Base-by-base conservation (phyloP, 148 eudicot species). In the Chenopodium quinoa region DNA sequence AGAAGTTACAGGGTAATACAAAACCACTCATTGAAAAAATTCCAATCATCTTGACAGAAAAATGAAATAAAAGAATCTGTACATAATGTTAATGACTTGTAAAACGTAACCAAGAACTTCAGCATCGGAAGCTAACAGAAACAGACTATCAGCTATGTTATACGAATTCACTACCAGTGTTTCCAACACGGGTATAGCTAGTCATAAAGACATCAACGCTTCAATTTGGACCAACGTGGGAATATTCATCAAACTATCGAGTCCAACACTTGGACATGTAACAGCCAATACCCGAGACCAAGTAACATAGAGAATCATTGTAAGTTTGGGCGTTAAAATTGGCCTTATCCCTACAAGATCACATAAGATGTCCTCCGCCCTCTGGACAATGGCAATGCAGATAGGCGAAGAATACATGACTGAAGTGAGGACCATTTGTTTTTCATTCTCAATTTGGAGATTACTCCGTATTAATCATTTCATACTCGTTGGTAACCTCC, bases 401-500 rank as follows among this genome's bases (percentile, higher is more conserved):
- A 10, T 46, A 72, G 54, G n/a, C 9, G 56, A 40, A 73, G 31
- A 47, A 73, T 25, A 23, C 1, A 5, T 23, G 8, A 32, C 73
- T 70, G 62, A 14, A 14, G 14, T 54, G 60, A 13, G 62, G 62
- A 56, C 22, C 1, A 2, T 17, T 56, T 56, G 4, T 5, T 56
- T 56, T 13, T 17, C 4, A 4, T 56, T 56, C 7, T 56, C 60
- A 4, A 17, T 1, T 17, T 56, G 62, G 56, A 5, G 22, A 3
- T 17, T 16, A 63, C 25, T 92, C 90, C 89, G 37, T 16, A 73
- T 19, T 58, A 52, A 52, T 47, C 27, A 75, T 81, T 56, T 92
- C 90, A 91, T 29, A 92, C 78, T 78, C 95, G 92, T 78, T 91
- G 93, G 83, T 93, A 96, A 58, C 98, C 91, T 71, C 83, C 92